Evolutionary conservation across 208 protist genomes (phyloP).

Genomic region (Leishmania tropica): DNA sequence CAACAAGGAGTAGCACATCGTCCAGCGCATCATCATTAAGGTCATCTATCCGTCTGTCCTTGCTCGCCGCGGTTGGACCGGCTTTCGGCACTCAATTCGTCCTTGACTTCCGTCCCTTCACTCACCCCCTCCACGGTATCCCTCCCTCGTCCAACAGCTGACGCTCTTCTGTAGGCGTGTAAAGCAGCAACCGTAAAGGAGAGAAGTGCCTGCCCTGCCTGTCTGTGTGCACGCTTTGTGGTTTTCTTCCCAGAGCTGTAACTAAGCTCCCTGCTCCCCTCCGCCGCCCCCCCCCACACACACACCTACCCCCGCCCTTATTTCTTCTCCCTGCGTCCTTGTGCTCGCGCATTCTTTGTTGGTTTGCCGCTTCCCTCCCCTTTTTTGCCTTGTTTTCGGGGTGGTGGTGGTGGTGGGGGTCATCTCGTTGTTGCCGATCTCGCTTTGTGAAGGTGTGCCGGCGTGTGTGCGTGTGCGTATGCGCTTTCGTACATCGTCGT

Average conservation of each 20-base stretch:
- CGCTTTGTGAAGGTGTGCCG: background rate
- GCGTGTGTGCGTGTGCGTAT: constrained; percentile 1
- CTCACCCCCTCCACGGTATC: background rate
- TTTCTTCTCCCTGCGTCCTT: background rate
- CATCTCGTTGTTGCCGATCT: background rate
- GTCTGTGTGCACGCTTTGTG: background rate
- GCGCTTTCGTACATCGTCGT: background rate
- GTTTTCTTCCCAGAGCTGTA: background rate
- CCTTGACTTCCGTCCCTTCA: background rate
- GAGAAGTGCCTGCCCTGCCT: background rate
- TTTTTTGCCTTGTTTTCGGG: background rate
- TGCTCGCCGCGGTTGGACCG: background rate
- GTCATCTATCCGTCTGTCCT: background rate
- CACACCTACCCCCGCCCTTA: too few species aligned
- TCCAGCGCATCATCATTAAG: background rate
- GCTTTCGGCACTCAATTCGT: background rate
- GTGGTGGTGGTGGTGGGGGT: background rate
- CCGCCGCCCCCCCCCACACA: background rate
- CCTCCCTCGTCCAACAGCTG: background rate
- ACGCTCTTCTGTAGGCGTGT: background rate
- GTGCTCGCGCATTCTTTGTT: background rate
- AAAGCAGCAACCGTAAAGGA: background rate
- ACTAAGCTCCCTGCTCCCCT: background rate
- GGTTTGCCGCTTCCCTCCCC: background rate
- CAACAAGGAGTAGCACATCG: background rate